Evolutionary conservation across 1,139 yeast species (phyloP), one percentile per base, ranked within the genome.

Genomic region (Geotrichum fermentans): DNA sequence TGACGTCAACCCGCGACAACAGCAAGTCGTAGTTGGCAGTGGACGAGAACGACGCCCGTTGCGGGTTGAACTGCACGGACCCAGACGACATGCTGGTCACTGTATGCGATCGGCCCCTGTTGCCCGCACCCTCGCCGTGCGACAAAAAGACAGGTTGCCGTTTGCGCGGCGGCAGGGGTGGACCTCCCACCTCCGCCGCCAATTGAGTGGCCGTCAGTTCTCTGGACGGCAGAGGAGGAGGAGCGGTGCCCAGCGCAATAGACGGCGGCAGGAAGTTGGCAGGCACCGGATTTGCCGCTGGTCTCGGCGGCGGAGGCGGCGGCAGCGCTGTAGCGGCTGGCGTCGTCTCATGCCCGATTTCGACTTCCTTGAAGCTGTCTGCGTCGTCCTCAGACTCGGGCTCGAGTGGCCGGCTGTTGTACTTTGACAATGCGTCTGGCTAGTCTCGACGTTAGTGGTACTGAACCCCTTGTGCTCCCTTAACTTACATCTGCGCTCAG

Each of bases 1-100:
- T 37, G 3, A 13, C 30, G 49, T 74, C 75, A 48, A 77, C 69
- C 48, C 76, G 72, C 53, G 72, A 71, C 55, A 77, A 70, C 7
- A 78, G 69, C 47, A 73, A 71, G 52, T 72, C 75, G 55, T 76
- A 71, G 56, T 72, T 72, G 37, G 71, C 61, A 6, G 65, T 57
- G 3, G 64, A 59, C 7, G 55, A 45, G 16, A 47, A 43, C 1
- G 60, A 53, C 8, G 49, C 45, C 22, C 55, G 45, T 29, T 49
- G 32, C 20, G 34, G 24, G n/a, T 40, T 28, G 69, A 18, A 26
- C 39, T n/a, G 17, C 8, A 36, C 40, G 7, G 49, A 40, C 43
- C 71, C 64, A 3, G 49, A 45, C 2, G 43, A 22, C 48, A 48
- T 10, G 35, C 42, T 17, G 47, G 51, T 33, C 35, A 45, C 49